Percentiles rank a stretch among this genome's conserved stretches.
Evolutionary conservation across 352 stramenopile species (phyloP).

Genomic region (Phytophthora chlamydospora): DNA sequence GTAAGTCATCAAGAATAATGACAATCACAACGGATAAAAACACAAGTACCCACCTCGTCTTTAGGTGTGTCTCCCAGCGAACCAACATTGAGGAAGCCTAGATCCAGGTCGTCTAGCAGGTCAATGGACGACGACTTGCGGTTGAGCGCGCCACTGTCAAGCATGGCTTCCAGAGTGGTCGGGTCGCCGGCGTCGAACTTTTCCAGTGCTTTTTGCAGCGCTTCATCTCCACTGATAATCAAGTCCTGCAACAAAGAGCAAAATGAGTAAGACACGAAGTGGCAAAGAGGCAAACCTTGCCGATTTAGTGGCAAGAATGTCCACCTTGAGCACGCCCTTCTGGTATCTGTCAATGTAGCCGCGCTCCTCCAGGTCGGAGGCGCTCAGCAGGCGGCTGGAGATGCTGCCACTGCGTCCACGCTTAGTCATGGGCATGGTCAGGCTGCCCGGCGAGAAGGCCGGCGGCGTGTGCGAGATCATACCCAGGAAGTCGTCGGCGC

Average conservation of each 20-base stretch:
- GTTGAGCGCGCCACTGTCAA: slow-evolving; percentile 84
- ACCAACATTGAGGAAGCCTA: slow-evolving; percentile 89
- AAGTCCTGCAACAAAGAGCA: slow-evolving; percentile 58
- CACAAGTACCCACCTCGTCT: slow-evolving; percentile 53
- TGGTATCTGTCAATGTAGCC: slow-evolving; percentile 91
- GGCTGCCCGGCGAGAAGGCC: slow-evolving; percentile 90
- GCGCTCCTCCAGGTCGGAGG: slow-evolving; percentile 90
- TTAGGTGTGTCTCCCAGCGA: slow-evolving; percentile 86
- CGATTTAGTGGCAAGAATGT: slow-evolving; percentile 1
- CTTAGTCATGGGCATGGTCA: slow-evolving; percentile 91
- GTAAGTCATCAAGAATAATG: slow-evolving; percentile 1
- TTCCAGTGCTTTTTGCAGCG: slow-evolving; percentile 89
- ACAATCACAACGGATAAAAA: slow-evolving; percentile 10
- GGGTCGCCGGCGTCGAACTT: slow-evolving; percentile 89
- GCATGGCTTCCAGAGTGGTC: slow-evolving; percentile 83
- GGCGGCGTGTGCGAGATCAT: slow-evolving; percentile 92
- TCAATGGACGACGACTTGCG: slow-evolving; percentile 84
- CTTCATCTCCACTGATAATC: slow-evolving; percentile 92
- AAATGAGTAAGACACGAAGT: slow-evolving; percentile 4
- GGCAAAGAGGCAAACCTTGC: neutral
- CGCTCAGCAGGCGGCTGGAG: slow-evolving; percentile 85
- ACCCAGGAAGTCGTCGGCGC: slow-evolving; percentile 82
- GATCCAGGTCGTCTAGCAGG: slow-evolving; percentile 84
- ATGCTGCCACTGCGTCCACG: slow-evolving; percentile 83
- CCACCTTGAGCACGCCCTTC: slow-evolving; percentile 90